Conservation (phyloP, 345 rosid species). For the Sonneratia caseolaris region DNA sequence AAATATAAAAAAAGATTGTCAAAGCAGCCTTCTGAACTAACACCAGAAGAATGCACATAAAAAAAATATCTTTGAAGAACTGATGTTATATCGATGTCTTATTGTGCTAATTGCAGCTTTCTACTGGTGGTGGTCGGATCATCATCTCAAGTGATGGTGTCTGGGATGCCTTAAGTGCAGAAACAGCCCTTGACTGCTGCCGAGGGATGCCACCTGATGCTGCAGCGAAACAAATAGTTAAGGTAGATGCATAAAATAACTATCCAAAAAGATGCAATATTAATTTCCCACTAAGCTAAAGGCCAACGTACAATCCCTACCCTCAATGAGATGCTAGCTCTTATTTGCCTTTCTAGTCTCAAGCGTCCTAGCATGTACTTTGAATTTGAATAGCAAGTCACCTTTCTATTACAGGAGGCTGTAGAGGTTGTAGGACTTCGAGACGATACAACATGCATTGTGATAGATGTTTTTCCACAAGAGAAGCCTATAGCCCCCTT, state of each 20-base stretch:
- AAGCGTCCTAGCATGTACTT: not conserved
- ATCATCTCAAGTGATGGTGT: slow-evolving; percentile 96
- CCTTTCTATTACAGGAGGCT: slow-evolving; percentile 60
- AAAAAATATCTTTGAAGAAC: not conserved
- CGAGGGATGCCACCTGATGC: slow-evolving; percentile 85
- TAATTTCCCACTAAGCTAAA: not conserved
- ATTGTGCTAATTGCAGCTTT: slow-evolving; percentile 44
- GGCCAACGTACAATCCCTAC: not conserved
- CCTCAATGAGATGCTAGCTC: not conserved
- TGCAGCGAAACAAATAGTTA: slow-evolving; percentile 87
- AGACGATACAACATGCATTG: slow-evolving; percentile 98
- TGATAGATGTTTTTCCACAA: slow-evolving; percentile 66
- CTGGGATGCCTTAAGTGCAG: slow-evolving; percentile 91
- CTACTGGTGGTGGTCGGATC: slow-evolving; percentile 83
- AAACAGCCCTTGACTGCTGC: slow-evolving; percentile 72
- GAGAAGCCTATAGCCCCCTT: slow-evolving; percentile 69
- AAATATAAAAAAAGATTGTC: not conserved
- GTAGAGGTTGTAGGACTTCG: slow-evolving; percentile 72
- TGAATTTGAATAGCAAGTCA: not conserved
- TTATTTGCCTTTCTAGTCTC: not conserved
- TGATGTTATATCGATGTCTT: not conserved
- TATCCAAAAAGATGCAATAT: not conserved
- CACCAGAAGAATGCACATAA: not conserved
- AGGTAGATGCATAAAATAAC: slow-evolving; percentile 28
- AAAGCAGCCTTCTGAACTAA: not conserved